Evolutionary conservation across 1,139 yeast genomes (phyloP), one percentile per base, ranked within the genome.

Genomic region (Saccharomyces hybrid): DNA sequence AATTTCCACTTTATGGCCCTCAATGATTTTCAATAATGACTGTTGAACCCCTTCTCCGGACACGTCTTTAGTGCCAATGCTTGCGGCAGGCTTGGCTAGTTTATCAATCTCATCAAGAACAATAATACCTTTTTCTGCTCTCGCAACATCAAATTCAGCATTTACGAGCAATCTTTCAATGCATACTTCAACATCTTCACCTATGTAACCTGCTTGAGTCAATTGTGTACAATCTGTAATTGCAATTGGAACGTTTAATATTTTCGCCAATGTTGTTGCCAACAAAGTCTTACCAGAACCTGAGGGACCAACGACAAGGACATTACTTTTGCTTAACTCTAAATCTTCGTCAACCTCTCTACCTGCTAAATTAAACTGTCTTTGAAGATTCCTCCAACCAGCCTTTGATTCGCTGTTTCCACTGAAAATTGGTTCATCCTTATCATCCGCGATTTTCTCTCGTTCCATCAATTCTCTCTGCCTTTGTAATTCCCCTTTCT

Each of bases 31-130:
- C 56, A 80, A 62, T 16, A 80, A 62, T 0, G 82, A 78, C 59
- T 80, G 83, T 59, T 80, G 84, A 11, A 80, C 83, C 50, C 83
- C 83, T 65, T 79, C 83, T 9, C 84, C 84, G 0, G 82, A 72
- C 6, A 80, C 80, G 63, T 80, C 84, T 56, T 78, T 76, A 0
- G 78, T 73, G 3, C 81, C 80, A 48, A 71, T 71, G 48, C 70
- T 67, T 26, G 71, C 69, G 1, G 73, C 66, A 5, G 78, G 78
- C 57, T 78, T 77, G 0, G 83, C 76, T 13, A 80, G 61, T 56
- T 80, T 80, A 60, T 80, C 83, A 27, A 79, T 70, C 60, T 80
- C 84, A 65, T 80, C 84, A 4, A 80, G 64, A 2, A 79, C 82
- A 51, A 80, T 73, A 44, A 80, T 79, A 5, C 84, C 84, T 54